phyloP scores from a whole-genome alignment of 495 filamentous ascomycete genomes.

The Penicillium paxilli region DNA sequence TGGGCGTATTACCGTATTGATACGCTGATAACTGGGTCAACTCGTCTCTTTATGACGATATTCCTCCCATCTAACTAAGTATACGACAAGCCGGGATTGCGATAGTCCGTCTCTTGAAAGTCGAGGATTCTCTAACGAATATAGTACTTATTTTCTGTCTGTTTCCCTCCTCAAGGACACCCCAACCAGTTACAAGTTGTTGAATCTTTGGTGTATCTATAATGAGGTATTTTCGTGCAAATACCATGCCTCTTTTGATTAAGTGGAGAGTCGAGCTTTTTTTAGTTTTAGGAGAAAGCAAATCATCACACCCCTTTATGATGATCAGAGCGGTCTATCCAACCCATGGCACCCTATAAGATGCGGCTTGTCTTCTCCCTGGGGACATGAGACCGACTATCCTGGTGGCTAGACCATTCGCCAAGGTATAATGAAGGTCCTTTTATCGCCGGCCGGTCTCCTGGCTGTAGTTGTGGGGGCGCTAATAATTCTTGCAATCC shows the following conservation, averaged over 20 bases:
- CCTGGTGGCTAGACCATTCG: constrained; percentile 17
- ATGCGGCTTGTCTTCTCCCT: neutral
- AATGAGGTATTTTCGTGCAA: constrained; percentile 24
- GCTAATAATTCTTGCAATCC: neutral
- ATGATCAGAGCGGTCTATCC: constrained; percentile 5
- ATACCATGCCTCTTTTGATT: constrained; percentile 21
- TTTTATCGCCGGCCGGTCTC: neutral
- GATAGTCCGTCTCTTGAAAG: too few species aligned
- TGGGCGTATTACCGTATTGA: too few species aligned
- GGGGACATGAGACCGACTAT: constrained; percentile 13
- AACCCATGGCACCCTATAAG: neutral
- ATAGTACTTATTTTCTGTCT: too few species aligned
- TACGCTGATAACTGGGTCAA: too few species aligned
- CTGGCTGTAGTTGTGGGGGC: too few species aligned
- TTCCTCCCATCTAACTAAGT: too few species aligned
- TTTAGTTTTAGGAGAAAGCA: constrained; percentile 4
- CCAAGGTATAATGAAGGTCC: constrained; percentile 16
- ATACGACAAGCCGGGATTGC: too few species aligned
- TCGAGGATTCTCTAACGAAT: too few species aligned
- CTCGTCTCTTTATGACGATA: too few species aligned
- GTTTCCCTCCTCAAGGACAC: too few species aligned
- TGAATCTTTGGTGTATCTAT: neutral
- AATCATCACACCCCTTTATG: constrained; percentile 5
- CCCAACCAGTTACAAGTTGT: too few species aligned
- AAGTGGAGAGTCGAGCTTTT: constrained; percentile 16